Conservation (phyloP, 1,284 basidiomycete genomes). For the Trametes versicolor region DNA sequence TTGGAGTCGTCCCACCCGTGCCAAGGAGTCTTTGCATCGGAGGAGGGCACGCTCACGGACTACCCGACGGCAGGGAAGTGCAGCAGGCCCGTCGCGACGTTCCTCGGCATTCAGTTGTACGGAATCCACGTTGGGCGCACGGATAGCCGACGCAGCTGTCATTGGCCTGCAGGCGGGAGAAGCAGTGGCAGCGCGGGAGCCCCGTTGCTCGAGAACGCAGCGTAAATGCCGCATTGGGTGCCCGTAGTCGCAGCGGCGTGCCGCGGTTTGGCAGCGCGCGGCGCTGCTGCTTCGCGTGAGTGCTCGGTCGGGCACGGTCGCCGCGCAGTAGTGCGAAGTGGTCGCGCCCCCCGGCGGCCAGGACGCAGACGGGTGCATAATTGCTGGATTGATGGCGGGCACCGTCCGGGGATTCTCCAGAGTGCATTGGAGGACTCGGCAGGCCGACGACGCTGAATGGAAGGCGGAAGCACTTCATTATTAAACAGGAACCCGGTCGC, state of each 20-base stretch:
- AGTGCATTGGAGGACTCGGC: neutral
- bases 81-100: neutral
- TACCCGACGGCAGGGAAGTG: conserved; percentile 14
- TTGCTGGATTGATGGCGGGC: conserved; percentile 6
- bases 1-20: neutral
- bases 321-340: neutral
- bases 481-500: conserved; percentile 9
- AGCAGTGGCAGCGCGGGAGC: conserved; percentile 7
- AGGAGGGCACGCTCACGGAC: neutral
- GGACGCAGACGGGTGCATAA: neutral
- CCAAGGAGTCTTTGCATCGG: conserved; percentile 4
- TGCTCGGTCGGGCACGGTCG: neutral
- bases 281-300: neutral
- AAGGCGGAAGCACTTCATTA: conserved; percentile 9
- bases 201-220: neutral
- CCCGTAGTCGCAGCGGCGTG: neutral
- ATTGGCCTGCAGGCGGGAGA: conserved; percentile 4
- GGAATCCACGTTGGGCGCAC: neutral
- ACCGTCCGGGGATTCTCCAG: conserved; percentile 2
- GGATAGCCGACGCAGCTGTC: conserved; percentile 9
- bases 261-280: neutral
- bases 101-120: conserved; percentile 7
- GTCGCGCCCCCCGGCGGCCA: neutral
- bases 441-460: conserved; percentile 1
- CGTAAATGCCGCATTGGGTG: conserved; percentile 1